Conservation (phyloP, 1,139 yeast species). For the Candida tetrigidarum region DNA sequence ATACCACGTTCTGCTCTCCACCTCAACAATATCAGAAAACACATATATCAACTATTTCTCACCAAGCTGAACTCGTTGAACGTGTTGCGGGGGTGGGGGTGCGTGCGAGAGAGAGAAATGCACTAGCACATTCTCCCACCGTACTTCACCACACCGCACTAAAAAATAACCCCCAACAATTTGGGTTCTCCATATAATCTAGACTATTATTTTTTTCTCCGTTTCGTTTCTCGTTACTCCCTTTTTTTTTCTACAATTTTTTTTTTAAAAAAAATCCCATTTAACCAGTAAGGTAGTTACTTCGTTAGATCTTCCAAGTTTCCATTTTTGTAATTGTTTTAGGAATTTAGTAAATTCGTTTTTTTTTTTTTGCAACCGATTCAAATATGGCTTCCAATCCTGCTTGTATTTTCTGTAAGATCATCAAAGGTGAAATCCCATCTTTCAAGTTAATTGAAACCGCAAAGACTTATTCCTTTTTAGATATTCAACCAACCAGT, state of each 20-base stretch:
- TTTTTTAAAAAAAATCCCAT: too few species aligned
- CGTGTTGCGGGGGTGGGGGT: too few species aligned
- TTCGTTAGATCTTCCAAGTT: neutral
- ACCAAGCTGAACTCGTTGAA: too few species aligned
- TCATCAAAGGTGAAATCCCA: constrained; percentile 93
- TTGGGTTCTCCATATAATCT: too few species aligned
- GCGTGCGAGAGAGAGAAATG: too few species aligned
- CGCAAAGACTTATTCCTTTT: constrained; percentile 74
- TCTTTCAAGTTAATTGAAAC: constrained; percentile 88
- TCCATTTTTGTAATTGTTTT: neutral
- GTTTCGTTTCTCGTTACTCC: neutral
- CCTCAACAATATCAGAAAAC: too few species aligned
- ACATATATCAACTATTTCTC: too few species aligned
- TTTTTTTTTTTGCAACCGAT: constrained; percentile 7
- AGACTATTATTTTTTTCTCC: neutral
- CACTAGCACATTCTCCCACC: too few species aligned
- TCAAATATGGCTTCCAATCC: constrained; percentile 16
- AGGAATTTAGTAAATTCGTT: too few species aligned
- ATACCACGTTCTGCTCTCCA: too few species aligned
- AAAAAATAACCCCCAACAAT: too few species aligned
- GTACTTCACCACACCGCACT: too few species aligned
- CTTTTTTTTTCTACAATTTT: neutral
- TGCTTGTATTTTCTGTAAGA: constrained; percentile 87
- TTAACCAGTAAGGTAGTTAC: constrained; percentile 5
- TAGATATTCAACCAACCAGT: constrained; percentile 92